Conservation (phyloP, 306 rosid genomes). For the Vachellia collinsii region DNA sequence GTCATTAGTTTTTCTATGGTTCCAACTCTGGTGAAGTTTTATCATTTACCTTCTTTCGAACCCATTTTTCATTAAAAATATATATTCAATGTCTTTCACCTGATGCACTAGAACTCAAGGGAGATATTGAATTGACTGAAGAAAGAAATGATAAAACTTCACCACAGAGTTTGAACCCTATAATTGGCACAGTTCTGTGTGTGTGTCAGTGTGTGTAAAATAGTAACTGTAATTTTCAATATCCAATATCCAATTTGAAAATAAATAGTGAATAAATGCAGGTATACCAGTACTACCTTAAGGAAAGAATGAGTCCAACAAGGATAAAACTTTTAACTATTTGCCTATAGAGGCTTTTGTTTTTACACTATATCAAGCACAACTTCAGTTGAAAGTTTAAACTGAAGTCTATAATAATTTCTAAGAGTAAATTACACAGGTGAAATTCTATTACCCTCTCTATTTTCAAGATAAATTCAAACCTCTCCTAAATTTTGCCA, state of each 20-base stretch:
- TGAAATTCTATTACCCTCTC: too few species aligned
- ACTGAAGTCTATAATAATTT: too few species aligned
- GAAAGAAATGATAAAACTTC: background rate
- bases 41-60: background rate
- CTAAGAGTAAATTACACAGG: too few species aligned
- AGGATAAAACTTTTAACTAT: background rate
- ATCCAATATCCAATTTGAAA: background rate
- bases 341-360: background rate
- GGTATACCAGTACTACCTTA: too few species aligned
- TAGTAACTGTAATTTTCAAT: background rate
- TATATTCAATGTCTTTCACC: background rate
- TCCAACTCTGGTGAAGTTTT: too few species aligned
- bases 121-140: conserved; percentile 1
- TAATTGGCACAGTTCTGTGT: background rate
- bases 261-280: too few species aligned
- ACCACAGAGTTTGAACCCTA: background rate
- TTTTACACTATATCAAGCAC: background rate
- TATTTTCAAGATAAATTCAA: background rate
- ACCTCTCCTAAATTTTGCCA: background rate
- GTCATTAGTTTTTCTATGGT: background rate
- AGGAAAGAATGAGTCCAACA: background rate
- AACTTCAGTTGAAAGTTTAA: background rate
- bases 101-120: background rate
- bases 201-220: background rate
- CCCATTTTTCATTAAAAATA: background rate